Conservation (phyloP, 2,329 filamentous ascomycete genomes). For the Coniella vitis region DNA sequence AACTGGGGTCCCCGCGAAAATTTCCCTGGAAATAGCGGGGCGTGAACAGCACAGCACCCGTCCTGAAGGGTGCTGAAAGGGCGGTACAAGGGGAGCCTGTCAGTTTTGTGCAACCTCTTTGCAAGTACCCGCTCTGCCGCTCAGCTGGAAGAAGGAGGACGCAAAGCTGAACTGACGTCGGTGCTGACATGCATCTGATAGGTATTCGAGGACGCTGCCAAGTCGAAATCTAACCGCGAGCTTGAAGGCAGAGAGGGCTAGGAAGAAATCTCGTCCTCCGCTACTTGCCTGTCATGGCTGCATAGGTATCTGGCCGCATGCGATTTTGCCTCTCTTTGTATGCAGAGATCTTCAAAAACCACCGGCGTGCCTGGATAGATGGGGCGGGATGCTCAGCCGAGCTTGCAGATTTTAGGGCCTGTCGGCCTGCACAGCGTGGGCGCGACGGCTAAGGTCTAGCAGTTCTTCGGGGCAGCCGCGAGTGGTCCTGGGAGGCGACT, state of each 20-base stretch:
- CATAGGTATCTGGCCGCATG: no score
- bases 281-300: no score
- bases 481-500: slow-evolving; percentile 16
- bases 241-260: no score
- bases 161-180: background rate
- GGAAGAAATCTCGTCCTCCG: no score
- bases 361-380: background rate
- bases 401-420: background rate
- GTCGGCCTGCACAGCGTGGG: background rate
- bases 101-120: background rate
- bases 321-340: no score
- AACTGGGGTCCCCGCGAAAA: slow-evolving; percentile 4
- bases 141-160: no score
- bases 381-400: background rate
- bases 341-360: background rate
- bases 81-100: slow-evolving; percentile 1
- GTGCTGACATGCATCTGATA: slow-evolving; percentile 3
- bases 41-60: background rate
- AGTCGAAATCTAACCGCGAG: no score
- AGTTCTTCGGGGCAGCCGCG: slow-evolving; percentile 18
- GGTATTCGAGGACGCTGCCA: background rate
- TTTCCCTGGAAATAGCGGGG: background rate
- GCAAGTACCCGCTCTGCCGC: no score
- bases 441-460: background rate
- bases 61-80: background rate